These are phyloP conservation scores for Ophiognomonia clavigignenti-juglandacearum DNA, from an alignment of 2,329 filamentous ascomycete genomes.

Conservation along the genomic window DNA sequence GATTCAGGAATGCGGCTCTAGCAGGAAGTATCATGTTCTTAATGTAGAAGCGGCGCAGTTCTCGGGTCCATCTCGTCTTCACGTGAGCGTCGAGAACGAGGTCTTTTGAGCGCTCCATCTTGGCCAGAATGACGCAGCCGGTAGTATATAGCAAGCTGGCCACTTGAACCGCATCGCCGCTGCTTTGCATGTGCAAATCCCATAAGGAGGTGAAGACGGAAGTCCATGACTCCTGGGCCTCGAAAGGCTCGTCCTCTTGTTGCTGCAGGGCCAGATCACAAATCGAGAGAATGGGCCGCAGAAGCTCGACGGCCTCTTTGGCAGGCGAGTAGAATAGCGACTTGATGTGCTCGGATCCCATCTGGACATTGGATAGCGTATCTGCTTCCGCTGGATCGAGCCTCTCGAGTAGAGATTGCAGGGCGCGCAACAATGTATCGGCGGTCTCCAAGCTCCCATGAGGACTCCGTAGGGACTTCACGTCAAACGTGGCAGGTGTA, in stretches of 20 bases:
- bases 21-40: conserved; percentile 48
- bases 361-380: conserved; percentile 35
- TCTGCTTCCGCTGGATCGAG: conserved; percentile 30
- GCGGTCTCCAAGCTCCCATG: conserved; percentile 41
- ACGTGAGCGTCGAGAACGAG: conserved; percentile 21
- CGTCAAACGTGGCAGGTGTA: conserved; percentile 30
- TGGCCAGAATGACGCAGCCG: conserved; percentile 34
- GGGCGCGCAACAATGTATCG: conserved; percentile 41
- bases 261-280: conserved; percentile 36
- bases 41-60: conserved; percentile 44
- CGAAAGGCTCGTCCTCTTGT: conserved; percentile 26
- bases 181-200: conserved; percentile 49
- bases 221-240: conserved; percentile 43
- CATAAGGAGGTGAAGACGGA: conserved; percentile 41
- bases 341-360: conserved; percentile 54
- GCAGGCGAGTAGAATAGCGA: conserved; percentile 50
- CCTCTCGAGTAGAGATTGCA: conserved; percentile 42
- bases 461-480: conserved; percentile 34
- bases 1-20: conserved; percentile 40
- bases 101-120: conserved; percentile 27
- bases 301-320: conserved; percentile 39
- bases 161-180: conserved; percentile 42
- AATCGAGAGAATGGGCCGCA: conserved; percentile 39
- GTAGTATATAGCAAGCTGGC: conserved; percentile 41
- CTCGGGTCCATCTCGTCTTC: conserved; percentile 37